Evolutionary conservation across 2,329 filamentous ascomycete genomes (phyloP).

Genomic region (Neoascochyta sp.): DNA sequence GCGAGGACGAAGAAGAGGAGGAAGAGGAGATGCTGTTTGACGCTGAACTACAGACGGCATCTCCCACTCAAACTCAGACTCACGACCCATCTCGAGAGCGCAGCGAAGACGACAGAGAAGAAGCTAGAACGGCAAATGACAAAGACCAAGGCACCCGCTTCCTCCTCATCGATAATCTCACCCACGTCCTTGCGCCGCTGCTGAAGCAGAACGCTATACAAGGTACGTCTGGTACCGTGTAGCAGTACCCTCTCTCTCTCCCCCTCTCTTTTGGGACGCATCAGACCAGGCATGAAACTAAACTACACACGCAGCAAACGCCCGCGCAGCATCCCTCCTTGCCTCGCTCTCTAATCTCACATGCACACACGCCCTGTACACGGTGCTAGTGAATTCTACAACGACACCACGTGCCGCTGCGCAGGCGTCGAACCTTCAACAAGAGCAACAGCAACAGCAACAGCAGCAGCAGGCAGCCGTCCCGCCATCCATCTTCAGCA

Average conservation of each 20-base stretch:
- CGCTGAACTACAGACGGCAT: constrained; percentile 1
- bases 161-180: constrained; percentile 42
- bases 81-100: too few species aligned
- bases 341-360: constrained; percentile 42
- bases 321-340: constrained; percentile 42
- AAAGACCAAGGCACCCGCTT: constrained; percentile 28
- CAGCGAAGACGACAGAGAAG: neutral
- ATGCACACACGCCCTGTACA: constrained; percentile 35
- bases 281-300: too few species aligned
- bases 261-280: too few species aligned
- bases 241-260: constrained; percentile 15
- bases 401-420: constrained; percentile 9
- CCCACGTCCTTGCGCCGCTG: constrained; percentile 37
- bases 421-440: constrained; percentile 1
- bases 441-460: constrained; percentile 1
- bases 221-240: constrained; percentile 21
- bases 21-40: constrained; percentile 43
- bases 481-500: constrained; percentile 42
- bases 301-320: constrained; percentile 33
- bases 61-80: neutral
- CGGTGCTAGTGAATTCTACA: constrained; percentile 40
- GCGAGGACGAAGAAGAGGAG: constrained; percentile 34
- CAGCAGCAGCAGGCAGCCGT: constrained; percentile 7
- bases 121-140: constrained; percentile 1
- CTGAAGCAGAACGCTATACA: constrained; percentile 38